phyloP scores from a whole-genome alignment of 1,139 yeast genomes.

The Sugiyamaella neomexicana region DNA sequence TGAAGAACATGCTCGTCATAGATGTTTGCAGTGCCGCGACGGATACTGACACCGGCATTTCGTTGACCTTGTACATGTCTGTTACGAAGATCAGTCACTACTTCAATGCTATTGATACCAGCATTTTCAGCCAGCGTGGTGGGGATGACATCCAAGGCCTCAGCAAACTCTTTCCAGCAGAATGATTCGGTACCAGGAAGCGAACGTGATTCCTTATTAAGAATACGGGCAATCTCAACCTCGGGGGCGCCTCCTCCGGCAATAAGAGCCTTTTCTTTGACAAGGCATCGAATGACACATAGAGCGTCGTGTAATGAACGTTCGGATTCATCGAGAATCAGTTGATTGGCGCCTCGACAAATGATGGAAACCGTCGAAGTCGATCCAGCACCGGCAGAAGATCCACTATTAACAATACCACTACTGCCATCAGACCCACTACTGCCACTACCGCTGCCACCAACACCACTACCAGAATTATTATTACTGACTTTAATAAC shows the following conservation, averaged over 20 bases:
- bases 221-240: slow-evolving; percentile 82
- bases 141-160: slow-evolving; percentile 93
- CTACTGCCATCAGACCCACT: not conserved
- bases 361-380: slow-evolving; percentile 83
- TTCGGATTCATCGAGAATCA: slow-evolving; percentile 92
- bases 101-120: slow-evolving; percentile 90
- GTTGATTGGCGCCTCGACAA: slow-evolving; percentile 90
- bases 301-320: slow-evolving; percentile 96
- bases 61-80: slow-evolving; percentile 89
- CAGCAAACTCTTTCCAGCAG: slow-evolving; percentile 94
- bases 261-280: slow-evolving; percentile 88
- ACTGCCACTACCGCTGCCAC: slow-evolving; percentile 3
- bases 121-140: slow-evolving; percentile 98
- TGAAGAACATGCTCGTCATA: slow-evolving; percentile 93
- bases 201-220: slow-evolving; percentile 73
- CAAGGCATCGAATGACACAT: slow-evolving; percentile 94
- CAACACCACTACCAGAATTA: not conserved
- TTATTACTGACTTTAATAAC: slow-evolving; percentile 71
- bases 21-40: slow-evolving; percentile 90
- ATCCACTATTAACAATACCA: not conserved
- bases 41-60: slow-evolving; percentile 93
- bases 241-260: slow-evolving; percentile 99
- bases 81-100: slow-evolving; percentile 90
- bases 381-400: slow-evolving; percentile 29
- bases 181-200: slow-evolving; percentile 90